These are phyloP conservation scores for Pistacia atlantica DNA, from an alignment of 345 rosid genomes.

Conservation along the genomic window DNA sequence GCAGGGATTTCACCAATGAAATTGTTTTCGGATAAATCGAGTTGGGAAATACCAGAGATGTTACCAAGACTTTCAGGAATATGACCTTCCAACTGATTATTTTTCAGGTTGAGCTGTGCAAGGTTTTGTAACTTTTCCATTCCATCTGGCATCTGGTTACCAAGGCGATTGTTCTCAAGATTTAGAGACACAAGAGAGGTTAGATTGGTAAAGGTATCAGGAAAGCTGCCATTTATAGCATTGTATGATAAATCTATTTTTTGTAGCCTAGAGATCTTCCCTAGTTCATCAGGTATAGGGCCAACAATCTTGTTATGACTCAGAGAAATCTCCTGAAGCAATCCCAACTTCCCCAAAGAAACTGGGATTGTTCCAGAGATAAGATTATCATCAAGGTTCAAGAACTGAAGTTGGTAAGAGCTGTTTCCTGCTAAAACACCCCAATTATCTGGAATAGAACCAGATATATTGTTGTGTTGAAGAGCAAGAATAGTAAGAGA, in stretches of 20 bases:
- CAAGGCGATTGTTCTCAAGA: constrained; percentile 56
- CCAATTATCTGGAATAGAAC: constrained; percentile 62
- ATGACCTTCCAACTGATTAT: constrained; percentile 56
- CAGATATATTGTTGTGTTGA: constrained; percentile 74
- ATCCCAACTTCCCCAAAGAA: constrained; percentile 49
- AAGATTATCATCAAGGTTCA: constrained; percentile 52
- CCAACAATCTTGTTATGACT: constrained; percentile 70
- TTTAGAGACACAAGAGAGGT: constrained; percentile 58
- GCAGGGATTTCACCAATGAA: constrained; percentile 73
- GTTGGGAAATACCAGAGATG: constrained; percentile 49
- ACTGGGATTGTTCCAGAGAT: constrained; percentile 60
- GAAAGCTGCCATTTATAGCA: constrained; percentile 71
- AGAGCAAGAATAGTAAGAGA: constrained; percentile 71
- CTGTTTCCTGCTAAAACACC: constrained; percentile 28
- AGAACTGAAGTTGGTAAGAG: constrained; percentile 42
- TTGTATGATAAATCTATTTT: constrained; percentile 75
- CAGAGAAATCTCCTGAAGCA: constrained; percentile 55
- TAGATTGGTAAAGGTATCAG: constrained; percentile 52
- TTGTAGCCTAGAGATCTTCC: constrained; percentile 49
- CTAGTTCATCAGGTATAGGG: constrained; percentile 51
- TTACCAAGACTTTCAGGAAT: constrained; percentile 64
- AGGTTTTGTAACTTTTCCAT: constrained; percentile 57
- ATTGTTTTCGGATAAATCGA: constrained; percentile 71
- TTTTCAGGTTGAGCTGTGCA: constrained; percentile 58
- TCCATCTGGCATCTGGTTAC: constrained; percentile 51